Evolutionary conservation across 306 rosid genomes (phyloP).

Genomic region (Lathyrus tuberosus): DNA sequence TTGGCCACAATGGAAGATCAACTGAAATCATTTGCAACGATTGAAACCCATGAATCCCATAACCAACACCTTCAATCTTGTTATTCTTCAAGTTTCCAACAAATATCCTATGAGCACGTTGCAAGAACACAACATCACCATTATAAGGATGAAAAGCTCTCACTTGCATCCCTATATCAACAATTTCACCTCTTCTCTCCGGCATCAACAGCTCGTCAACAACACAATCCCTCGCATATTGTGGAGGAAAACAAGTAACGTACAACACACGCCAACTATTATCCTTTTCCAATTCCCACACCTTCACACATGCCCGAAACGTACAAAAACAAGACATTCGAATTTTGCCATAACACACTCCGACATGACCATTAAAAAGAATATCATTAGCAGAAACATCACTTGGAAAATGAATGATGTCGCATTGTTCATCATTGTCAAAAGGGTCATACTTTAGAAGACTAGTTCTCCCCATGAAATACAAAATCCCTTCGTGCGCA

Average conservation of each 20-base stretch:
- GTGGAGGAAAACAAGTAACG: neutral
- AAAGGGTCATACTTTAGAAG: conserved; percentile 29
- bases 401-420: conserved; percentile 22
- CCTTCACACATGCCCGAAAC: neutral
- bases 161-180: conserved; percentile 20
- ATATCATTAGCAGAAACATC: neutral
- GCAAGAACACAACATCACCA: conserved; percentile 37
- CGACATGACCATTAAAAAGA: conserved; percentile 19
- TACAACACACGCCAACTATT: conserved; percentile 31
- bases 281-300: conserved; percentile 30
- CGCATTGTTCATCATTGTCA: neutral
- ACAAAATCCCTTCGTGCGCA: conserved; percentile 19
- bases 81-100: conserved; percentile 8
- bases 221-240: neutral
- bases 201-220: neutral
- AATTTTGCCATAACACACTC: conserved; percentile 31
- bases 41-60: conserved; percentile 31
- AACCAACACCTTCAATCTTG: conserved; percentile 16
- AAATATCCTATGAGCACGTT: conserved; percentile 25
- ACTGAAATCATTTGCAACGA: conserved; percentile 13
- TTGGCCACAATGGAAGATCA: conserved; percentile 33
- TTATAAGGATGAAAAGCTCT: conserved; percentile 35
- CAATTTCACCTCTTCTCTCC: neutral
- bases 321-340: neutral
- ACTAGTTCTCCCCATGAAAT: conserved; percentile 22